phyloP scores from a whole-genome alignment of 169 alveolate species.

The Plasmodium fragile region DNA sequence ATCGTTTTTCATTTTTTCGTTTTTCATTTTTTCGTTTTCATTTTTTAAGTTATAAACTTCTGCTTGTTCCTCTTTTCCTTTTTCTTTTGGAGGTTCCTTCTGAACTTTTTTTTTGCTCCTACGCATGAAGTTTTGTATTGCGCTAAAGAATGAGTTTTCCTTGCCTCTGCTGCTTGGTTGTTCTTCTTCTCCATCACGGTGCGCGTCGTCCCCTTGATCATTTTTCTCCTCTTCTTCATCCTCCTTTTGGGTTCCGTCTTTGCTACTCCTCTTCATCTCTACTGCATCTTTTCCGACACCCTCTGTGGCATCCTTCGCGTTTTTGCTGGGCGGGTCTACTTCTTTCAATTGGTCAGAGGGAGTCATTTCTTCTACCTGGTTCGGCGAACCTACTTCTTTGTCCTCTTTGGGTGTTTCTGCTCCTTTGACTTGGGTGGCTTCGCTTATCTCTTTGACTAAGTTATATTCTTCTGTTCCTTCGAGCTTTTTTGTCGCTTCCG shows the following conservation, averaged over 20 bases:
- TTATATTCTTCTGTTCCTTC: background rate
- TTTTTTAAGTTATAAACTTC: background rate
- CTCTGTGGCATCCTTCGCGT: background rate
- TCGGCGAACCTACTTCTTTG: background rate
- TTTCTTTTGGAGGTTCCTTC: background rate
- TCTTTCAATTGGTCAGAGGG: background rate
- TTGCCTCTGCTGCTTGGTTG: background rate
- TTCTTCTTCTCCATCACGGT: background rate
- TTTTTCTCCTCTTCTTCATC: background rate
- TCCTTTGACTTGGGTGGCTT: background rate
- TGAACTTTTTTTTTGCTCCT: constrained; percentile 5
- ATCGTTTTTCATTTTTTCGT: background rate
- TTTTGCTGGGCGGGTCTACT: background rate
- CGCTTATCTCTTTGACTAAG: background rate
- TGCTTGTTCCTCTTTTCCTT: background rate
- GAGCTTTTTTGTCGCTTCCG: background rate
- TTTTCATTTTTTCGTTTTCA: background rate
- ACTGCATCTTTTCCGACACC: background rate
- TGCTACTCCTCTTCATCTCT: background rate
- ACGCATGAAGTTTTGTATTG: background rate
- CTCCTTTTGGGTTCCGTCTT: background rate
- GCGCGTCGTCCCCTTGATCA: background rate
- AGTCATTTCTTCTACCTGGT: background rate
- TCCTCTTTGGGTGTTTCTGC: background rate
- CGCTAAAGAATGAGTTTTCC: background rate